These are phyloP conservation scores for Imleria badia DNA, from an alignment of 768 basidiomycete species.

Conservation along the genomic window DNA sequence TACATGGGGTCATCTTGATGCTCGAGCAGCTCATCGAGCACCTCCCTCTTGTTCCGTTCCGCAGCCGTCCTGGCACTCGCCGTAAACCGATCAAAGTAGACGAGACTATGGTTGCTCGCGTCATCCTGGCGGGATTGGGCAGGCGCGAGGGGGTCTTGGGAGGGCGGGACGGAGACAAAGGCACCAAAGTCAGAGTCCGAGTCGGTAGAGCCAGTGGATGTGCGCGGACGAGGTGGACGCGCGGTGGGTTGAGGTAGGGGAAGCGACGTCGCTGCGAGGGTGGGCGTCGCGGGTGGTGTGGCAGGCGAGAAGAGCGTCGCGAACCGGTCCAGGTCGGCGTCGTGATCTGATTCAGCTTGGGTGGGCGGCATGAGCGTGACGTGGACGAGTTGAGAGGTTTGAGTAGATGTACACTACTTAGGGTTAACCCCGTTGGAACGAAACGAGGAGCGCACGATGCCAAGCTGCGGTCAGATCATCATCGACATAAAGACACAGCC, in stretches of 20 bases:
- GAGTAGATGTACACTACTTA: no score
- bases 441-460: no score
- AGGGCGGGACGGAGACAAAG: slow-evolving; percentile 55
- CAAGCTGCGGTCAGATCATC: no score
- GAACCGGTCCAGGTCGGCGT: slow-evolving; percentile 39
- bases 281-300: slow-evolving; percentile 30
- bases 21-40: slow-evolving; percentile 63
- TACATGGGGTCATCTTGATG: slow-evolving; percentile 74
- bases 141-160: slow-evolving; percentile 46
- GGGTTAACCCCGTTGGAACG: no score
- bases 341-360: no score
- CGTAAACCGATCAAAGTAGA: slow-evolving; percentile 63
- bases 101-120: slow-evolving; percentile 30
- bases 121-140: no score
- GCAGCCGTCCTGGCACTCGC: slow-evolving; percentile 55
- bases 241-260: not conserved
- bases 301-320: slow-evolving; percentile 45
- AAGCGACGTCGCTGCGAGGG: not conserved
- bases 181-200: slow-evolving; percentile 64
- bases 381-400: no score
- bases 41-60: slow-evolving; percentile 48
- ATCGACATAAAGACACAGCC: no score
- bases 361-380: no score
- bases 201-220: slow-evolving; percentile 32
- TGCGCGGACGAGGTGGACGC: slow-evolving; percentile 1